Evolutionary conservation across 2,329 filamentous ascomycete species (phyloP).

Genomic region (Macrophomina phaseolina): DNA sequence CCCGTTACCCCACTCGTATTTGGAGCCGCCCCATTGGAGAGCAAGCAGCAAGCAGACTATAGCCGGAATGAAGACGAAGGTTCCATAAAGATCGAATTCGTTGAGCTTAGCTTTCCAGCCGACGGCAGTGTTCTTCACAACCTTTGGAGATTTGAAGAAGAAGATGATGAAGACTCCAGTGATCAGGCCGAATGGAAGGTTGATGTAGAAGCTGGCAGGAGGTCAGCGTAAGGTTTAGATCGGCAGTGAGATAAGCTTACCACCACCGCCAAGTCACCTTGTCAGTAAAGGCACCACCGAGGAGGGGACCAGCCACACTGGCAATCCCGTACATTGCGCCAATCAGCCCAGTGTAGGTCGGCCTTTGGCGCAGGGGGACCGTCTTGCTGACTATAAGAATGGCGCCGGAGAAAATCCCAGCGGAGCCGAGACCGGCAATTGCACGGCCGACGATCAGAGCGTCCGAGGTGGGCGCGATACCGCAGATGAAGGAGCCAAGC

Average conservation of each 20-base stretch:
- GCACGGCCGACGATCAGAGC: constrained; percentile 60
- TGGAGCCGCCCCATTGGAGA: constrained; percentile 57
- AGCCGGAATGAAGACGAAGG: constrained; percentile 50
- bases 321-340: constrained; percentile 58
- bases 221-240: background rate
- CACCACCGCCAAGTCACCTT: constrained; percentile 56
- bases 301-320: constrained; percentile 54
- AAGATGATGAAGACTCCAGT: constrained; percentile 49
- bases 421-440: constrained; percentile 56
- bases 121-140: constrained; percentile 40
- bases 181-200: constrained; percentile 57
- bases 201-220: constrained; percentile 54
- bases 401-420: constrained; percentile 58
- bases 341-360: constrained; percentile 52
- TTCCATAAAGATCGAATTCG: constrained; percentile 56
- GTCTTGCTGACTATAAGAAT: constrained; percentile 54
- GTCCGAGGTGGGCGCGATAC: constrained; percentile 54
- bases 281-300: constrained; percentile 55
- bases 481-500: constrained; percentile 59
- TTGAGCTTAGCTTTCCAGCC: constrained; percentile 47
- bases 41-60: constrained; percentile 57
- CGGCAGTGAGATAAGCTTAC: constrained; percentile 33
- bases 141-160: constrained; percentile 44
- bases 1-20: constrained; percentile 52
- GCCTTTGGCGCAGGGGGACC: constrained; percentile 53